phyloP scores from a whole-genome alignment of 2,329 filamentous ascomycete species.

The Diplodia seriata region DNA sequence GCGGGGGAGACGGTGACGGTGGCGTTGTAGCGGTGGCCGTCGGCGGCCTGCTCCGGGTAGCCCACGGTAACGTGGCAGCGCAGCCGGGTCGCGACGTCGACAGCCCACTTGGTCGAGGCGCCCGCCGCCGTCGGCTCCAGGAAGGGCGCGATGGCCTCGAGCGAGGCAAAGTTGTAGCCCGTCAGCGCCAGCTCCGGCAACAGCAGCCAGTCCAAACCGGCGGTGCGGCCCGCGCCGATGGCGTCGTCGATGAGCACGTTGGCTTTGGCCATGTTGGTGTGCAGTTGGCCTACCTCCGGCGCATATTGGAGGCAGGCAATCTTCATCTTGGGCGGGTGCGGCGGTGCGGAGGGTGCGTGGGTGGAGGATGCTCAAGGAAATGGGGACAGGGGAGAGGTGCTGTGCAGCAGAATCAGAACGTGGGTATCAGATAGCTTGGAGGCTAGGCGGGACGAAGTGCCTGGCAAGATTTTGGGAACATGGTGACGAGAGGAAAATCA shows the following conservation, averaged over 20 bases:
- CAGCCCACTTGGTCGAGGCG: conserved; percentile 74
- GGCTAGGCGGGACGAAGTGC: not conserved
- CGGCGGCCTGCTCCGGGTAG: conserved; percentile 68
- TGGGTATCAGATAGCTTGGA: not conserved
- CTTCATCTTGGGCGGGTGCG: conserved; percentile 59
- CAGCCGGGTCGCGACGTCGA: conserved; percentile 68
- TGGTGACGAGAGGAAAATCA: no score
- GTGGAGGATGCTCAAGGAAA: not conserved
- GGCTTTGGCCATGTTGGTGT: conserved; percentile 73
- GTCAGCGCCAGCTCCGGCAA: conserved; percentile 79
- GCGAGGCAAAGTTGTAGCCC: conserved; percentile 78
- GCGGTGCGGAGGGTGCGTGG: not conserved
- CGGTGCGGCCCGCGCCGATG: conserved; percentile 45
- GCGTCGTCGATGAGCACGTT: conserved; percentile 66
- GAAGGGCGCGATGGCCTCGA: conserved; percentile 70
- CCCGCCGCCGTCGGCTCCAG: conserved; percentile 72
- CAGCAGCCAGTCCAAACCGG: conserved; percentile 71
- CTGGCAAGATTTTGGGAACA: not conserved
- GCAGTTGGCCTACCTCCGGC: conserved; percentile 71
- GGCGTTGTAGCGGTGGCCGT: conserved; percentile 59
- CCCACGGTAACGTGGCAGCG: conserved; percentile 73
- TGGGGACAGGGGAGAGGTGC: not conserved
- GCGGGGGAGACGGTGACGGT: conserved; percentile 63
- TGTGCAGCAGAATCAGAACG: not conserved
- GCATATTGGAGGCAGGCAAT: conserved; percentile 76